A percentile compares a stretch with the other conserved stretches of the same genome.
phyloP scores from a whole-genome alignment of 1,284 basidiomycete species.

The Ceratobasidium theobromae region DNA sequence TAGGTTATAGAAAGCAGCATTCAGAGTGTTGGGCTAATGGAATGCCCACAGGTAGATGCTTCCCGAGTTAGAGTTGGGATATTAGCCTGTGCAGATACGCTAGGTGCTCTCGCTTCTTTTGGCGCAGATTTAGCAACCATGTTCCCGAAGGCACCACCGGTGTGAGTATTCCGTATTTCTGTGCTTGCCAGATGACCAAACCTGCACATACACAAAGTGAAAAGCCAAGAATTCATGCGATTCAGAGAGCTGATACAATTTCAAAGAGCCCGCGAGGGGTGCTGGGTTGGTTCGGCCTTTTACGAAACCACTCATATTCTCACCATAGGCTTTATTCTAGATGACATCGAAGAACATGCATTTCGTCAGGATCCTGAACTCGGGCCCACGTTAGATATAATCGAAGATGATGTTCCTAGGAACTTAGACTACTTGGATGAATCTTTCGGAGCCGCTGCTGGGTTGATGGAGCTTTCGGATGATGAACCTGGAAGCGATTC shows the following conservation, averaged over 20 bases:
- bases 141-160: conserved; percentile 13
- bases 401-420: conserved; percentile 86
- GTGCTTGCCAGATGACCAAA: background rate
- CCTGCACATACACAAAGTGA: background rate
- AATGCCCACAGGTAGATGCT: conserved; percentile 4
- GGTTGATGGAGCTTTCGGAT: conserved; percentile 67
- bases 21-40: background rate
- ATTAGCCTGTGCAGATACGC: conserved; percentile 29
- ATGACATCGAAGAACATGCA: conserved; percentile 81
- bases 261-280: conserved; percentile 3
- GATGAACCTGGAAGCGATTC: conserved; percentile 73
- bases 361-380: conserved; percentile 71
- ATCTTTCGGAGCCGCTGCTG: conserved; percentile 74
- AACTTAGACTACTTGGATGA: conserved; percentile 87
- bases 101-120: conserved; percentile 18
- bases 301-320: background rate
- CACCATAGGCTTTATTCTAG: conserved; percentile 44
- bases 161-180: background rate
- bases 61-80: conserved; percentile 17
- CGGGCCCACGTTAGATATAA: conserved; percentile 76
- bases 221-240: background rate
- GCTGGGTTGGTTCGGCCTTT: background rate
- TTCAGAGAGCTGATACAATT: background rate
- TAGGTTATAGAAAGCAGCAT: background rate
- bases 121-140: conserved; percentile 15